phyloP scores from a whole-genome alignment of 78 protist species.

The Dictyostelium brefeldianum region DNA sequence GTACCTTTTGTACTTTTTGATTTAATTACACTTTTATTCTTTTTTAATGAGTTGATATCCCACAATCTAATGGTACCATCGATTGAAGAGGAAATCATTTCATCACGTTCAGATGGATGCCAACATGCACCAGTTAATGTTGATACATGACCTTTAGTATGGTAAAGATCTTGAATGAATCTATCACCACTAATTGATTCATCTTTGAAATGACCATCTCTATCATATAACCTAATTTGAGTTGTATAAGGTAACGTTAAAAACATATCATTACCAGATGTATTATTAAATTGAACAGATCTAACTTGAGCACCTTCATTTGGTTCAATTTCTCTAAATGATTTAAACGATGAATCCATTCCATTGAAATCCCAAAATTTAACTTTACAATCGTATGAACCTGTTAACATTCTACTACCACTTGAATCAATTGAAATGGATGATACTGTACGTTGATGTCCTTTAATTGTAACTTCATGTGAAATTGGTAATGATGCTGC shows the following conservation, averaged over 20 bases:
- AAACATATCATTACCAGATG: constrained; percentile 43
- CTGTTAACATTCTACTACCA: constrained; percentile 87
- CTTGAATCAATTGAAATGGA: constrained; percentile 79
- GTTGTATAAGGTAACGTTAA: constrained; percentile 47
- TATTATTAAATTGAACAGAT: constrained; percentile 35
- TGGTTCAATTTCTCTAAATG: constrained; percentile 88
- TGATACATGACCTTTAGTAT: constrained; percentile 87
- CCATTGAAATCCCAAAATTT: constrained; percentile 89
- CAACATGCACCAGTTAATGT: constrained; percentile 59
- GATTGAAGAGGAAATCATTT: constrained; percentile 59
- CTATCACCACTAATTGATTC: constrained; percentile 88
- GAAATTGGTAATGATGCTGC: constrained; percentile 70
- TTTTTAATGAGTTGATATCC: constrained; percentile 63
- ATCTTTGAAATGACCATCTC: constrained; percentile 80
- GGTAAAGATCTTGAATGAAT: constrained; percentile 79
- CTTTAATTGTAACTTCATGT: constrained; percentile 50
- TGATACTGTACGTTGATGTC: constrained; percentile 76
- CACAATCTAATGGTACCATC: constrained; percentile 88
- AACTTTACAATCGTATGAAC: constrained; percentile 82
- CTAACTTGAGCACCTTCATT: constrained; percentile 72
- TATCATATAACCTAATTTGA: constrained; percentile 69
- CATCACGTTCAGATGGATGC: constrained; percentile 49
- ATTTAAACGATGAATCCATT: constrained; percentile 80
- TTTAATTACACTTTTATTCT: constrained; percentile 62
- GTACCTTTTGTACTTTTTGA: constrained; percentile 38